Conservation (phyloP, 495 filamentous ascomycete genomes). For the Neurospora sp. region DNA sequence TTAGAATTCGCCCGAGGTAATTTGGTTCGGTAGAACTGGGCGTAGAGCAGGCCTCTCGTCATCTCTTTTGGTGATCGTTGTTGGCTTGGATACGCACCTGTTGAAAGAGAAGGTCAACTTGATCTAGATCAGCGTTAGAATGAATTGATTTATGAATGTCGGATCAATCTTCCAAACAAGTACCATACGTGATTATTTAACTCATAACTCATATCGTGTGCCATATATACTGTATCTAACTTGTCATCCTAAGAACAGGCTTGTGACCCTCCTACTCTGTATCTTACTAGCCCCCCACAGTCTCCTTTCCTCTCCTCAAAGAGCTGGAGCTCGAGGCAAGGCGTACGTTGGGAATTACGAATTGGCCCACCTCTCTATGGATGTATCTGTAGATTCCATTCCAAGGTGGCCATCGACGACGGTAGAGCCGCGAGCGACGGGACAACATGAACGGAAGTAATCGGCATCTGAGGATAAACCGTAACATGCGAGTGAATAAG, state of each 20-base stretch:
- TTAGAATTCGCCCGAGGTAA: background rate
- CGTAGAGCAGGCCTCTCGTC: background rate
- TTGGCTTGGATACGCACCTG: background rate
- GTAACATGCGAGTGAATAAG: no score
- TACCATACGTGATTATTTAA: background rate
- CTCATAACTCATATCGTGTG: background rate
- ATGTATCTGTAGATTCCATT: no score
- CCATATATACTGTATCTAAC: background rate
- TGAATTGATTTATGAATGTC: background rate
- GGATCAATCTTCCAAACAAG: background rate
- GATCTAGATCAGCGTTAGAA: background rate
- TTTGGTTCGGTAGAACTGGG: background rate
- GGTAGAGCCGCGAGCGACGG: no score
- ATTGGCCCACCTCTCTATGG: no score
- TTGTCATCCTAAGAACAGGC: background rate
- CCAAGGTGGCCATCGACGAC: no score
- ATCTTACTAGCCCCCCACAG: no score
- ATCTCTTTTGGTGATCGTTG: background rate
- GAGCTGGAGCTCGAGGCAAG: no score
- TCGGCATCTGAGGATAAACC: no score
- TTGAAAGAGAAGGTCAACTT: background rate
- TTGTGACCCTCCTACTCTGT: no score
- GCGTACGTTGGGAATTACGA: no score
- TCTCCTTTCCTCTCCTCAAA: no score
- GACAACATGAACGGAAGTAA: no score